Evolutionary conservation across 2,329 filamentous ascomycete genomes (phyloP).

Genomic region (Lachnum nothofagi): DNA sequence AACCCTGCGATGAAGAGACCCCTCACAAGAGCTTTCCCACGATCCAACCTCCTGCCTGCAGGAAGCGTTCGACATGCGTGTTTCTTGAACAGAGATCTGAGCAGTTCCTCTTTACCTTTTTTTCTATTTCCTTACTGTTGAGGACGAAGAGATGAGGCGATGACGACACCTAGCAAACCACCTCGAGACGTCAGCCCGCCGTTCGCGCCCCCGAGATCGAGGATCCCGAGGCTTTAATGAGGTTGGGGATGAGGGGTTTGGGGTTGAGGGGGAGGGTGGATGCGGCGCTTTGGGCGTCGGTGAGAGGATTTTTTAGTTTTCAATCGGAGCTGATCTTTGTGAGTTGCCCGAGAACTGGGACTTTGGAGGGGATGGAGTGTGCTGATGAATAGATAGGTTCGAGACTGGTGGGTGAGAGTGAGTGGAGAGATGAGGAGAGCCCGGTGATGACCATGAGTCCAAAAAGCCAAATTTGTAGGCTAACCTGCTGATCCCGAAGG

Average conservation of each 20-base stretch:
- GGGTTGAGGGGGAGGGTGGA: conserved; percentile 12
- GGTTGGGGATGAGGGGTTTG: conserved; percentile 15
- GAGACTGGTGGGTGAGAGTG: conserved; percentile 12
- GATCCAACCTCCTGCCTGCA: conserved; percentile 24
- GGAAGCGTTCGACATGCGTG: conserved; percentile 30
- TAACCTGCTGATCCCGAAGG: conserved; percentile 27
- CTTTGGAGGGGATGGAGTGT: too few species aligned
- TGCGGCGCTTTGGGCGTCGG: conserved; percentile 16
- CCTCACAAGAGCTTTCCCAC: conserved; percentile 32
- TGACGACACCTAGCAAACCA: conserved; percentile 30
- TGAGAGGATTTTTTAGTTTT: conserved; percentile 34
- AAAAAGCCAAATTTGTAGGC: conserved; percentile 38
- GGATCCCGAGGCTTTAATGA: too few species aligned
- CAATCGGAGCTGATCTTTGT: conserved; percentile 34
- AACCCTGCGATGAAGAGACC: conserved; percentile 33
- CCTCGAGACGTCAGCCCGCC: conserved; percentile 25
- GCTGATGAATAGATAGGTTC: conserved; percentile 3
- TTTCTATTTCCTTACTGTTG: too few species aligned
- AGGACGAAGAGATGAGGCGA: conserved; percentile 14
- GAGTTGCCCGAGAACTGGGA: too few species aligned
- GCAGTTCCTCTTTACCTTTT: conserved; percentile 19
- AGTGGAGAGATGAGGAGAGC: conserved; percentile 18
- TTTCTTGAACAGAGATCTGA: conserved; percentile 36
- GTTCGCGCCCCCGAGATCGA: too few species aligned
- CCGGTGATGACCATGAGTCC: conserved; percentile 36